These are phyloP conservation scores for Tulasnella sp. DNA, from an alignment of 768 basidiomycete species.

Conservation along the genomic window DNA sequence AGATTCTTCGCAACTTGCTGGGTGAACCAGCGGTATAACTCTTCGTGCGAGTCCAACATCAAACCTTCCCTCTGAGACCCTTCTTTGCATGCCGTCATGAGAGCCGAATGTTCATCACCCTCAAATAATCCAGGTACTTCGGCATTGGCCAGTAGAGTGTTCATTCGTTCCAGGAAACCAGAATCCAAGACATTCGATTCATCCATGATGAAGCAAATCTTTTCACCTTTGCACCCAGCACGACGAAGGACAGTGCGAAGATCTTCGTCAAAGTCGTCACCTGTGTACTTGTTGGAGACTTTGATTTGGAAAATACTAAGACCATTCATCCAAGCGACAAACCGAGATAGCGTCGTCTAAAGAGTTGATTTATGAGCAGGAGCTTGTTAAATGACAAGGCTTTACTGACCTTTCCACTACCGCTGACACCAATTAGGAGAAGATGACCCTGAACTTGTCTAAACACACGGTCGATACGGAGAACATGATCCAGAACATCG, in stretches of 20 bases:
- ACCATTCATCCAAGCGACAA: constrained; percentile 99
- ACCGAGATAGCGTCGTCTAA: constrained; percentile 92
- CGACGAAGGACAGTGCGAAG: constrained; percentile 88
- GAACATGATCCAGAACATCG: constrained; percentile 93
- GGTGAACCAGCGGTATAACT: constrained; percentile 97
- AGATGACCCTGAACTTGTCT: constrained; percentile 95
- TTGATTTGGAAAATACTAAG: constrained; percentile 99
- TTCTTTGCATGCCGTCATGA: constrained; percentile 99
- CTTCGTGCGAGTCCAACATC: constrained; percentile 96
- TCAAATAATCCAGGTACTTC: constrained; percentile 99
- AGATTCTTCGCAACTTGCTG: constrained; percentile 96
- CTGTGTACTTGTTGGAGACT: constrained; percentile 97
- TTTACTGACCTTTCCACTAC: constrained; percentile 79
- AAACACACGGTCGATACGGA: constrained; percentile 97
- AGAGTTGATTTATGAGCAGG: constrained; percentile 17
- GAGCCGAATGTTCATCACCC: constrained; percentile 93
- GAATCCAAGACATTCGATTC: constrained; percentile 99
- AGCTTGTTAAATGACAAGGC: not conserved
- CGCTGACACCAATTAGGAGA: constrained; percentile 92
- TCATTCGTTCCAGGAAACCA: constrained; percentile 99
- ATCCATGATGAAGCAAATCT: constrained; percentile 99
- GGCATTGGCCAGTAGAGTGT: constrained; percentile 96
- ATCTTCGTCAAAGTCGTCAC: constrained; percentile 97
- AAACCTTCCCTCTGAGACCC: constrained; percentile 97
- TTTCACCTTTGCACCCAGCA: constrained; percentile 95